phyloP scores from a whole-genome alignment of 805 yeast genomes.

The Lipomyces starkeyi region DNA sequence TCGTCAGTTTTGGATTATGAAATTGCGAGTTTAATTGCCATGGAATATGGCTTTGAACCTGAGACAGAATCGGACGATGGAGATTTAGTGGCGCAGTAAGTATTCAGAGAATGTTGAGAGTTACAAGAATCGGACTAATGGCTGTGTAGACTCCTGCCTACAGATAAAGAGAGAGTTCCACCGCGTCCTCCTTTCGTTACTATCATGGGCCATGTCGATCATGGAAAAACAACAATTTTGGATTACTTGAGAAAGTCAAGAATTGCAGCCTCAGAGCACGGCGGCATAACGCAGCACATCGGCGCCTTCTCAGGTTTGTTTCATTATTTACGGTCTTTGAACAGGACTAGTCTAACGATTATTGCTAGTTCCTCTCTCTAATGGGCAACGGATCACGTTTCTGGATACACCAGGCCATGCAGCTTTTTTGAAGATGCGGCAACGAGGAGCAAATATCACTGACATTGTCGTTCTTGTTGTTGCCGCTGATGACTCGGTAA shows the following conservation, averaged over 20 bases:
- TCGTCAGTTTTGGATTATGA: constrained; percentile 70
- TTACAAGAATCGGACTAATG: not conserved
- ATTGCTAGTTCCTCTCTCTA: constrained; percentile 66
- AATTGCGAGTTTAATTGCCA: constrained; percentile 84
- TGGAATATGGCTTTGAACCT: constrained; percentile 79
- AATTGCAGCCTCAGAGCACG: constrained; percentile 83
- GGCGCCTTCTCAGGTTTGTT: constrained; percentile 79
- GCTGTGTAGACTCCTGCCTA: constrained; percentile 47
- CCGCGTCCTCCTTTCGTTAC: constrained; percentile 93
- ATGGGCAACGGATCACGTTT: constrained; percentile 81
- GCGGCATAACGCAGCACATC: constrained; percentile 97
- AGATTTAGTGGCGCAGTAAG: constrained; percentile 17
- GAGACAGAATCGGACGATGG: constrained; percentile 53
- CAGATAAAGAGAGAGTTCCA: constrained; percentile 54
- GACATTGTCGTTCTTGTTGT: constrained; percentile 92
- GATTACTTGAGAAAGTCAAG: constrained; percentile 86
- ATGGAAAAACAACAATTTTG: constrained; percentile 93
- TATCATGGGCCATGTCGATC: constrained; percentile 99
- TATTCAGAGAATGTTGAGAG: not conserved
- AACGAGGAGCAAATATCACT: constrained; percentile 92
- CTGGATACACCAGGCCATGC: constrained; percentile 98
- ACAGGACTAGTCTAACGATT: not conserved
- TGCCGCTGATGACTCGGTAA: constrained; percentile 96
- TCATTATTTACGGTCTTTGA: not conserved
- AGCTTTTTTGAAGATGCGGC: constrained; percentile 94